These are phyloP conservation scores for Chlorella variabilis DNA, from an alignment of 163 green algal species.

Conservation along the genomic window DNA sequence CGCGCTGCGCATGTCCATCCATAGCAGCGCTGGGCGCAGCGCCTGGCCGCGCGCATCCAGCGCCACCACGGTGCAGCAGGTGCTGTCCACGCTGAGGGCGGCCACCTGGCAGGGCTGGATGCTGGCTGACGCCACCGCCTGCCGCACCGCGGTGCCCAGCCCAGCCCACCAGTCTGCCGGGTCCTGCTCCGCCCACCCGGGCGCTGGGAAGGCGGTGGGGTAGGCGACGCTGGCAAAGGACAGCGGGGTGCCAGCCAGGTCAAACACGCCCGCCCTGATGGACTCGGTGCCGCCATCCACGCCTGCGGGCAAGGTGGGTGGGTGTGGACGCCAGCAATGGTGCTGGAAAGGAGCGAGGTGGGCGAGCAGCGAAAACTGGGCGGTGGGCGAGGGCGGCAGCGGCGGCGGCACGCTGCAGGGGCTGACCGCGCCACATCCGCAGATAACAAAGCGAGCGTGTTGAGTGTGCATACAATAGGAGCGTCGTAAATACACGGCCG, in stretches of 20 bases:
- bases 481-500: too few relatives aligned
- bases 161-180: slow-evolving; percentile 76
- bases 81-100: slow-evolving; percentile 80
- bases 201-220: slow-evolving; percentile 66
- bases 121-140: slow-evolving; percentile 45
- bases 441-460: too few relatives aligned
- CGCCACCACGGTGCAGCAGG: slow-evolving; percentile 82
- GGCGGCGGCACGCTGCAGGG: too few relatives aligned
- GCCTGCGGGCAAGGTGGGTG: slow-evolving; percentile 20
- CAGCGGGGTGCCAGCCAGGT: slow-evolving; percentile 57
- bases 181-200: slow-evolving; percentile 78
- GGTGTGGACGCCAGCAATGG: slow-evolving; percentile 41
- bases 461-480: too few relatives aligned
- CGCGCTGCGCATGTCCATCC: slow-evolving; percentile 79
- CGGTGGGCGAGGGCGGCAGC: too few relatives aligned
- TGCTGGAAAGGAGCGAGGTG: too few relatives aligned
- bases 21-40: slow-evolving; percentile 73
- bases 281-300: slow-evolving; percentile 74
- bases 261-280: slow-evolving; percentile 68
- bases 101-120: slow-evolving; percentile 47
- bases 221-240: slow-evolving; percentile 54
- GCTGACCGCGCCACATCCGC: too few relatives aligned
- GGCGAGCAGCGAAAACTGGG: too few relatives aligned
- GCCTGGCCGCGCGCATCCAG: slow-evolving; percentile 45
- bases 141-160: slow-evolving; percentile 57